Base-by-base conservation (phyloP, 192 early-diverging fungal species). In the Glomus cerebriforme region DNA sequence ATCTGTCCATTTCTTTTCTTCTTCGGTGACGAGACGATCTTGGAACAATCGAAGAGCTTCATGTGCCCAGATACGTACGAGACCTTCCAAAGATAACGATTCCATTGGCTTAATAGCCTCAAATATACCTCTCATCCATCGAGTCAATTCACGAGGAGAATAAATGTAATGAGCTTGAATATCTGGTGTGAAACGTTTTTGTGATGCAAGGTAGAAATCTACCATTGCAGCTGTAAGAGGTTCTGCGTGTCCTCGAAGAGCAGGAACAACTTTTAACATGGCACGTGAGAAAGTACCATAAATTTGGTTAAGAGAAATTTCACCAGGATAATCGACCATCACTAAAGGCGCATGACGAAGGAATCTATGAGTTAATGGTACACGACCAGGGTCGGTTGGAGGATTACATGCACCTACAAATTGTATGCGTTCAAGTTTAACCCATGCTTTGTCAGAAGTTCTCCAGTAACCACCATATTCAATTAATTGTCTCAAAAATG, bases 391-490 rank as follows among this genome's bases (percentile, higher is more conserved):
- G 84, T 99, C 98, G 0, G 98, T 99, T 0, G 98, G 98, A 78
- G 98, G 98, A 80, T 99, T 99, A 87, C 98, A 99, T 15, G 98
- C 98, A 71, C 98, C 98, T 9, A 99, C 97, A 87, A 99, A 98
- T 85, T 99, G 98, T 78, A 99, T 95, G 39, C 96, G 91, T 88
- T 98, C 96, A 49, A 99, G 85, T 24, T 87, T 85, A n/a, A 99
- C 96, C 96, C 96, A 99, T 34, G 91, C 84, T 76, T 96, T 93
- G 82, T 97, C 96, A 5, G 92, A 84, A 2, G 92, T 92, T 74
- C 97, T 90, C 97, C 97, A 99, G 88, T 93, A 99, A 35, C 98
- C 98, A 72, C 94, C 93, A 80, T 93, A 93, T 83, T 98, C 97
- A 9, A 99, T 92, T 68, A 99, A 83, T 80, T 96, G 96, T 49